A percentile compares a stretch with the other conserved stretches of the same genome.
Conservation (phyloP, 140 eudicot genomes). For the Ambrosia hybrid region DNA sequence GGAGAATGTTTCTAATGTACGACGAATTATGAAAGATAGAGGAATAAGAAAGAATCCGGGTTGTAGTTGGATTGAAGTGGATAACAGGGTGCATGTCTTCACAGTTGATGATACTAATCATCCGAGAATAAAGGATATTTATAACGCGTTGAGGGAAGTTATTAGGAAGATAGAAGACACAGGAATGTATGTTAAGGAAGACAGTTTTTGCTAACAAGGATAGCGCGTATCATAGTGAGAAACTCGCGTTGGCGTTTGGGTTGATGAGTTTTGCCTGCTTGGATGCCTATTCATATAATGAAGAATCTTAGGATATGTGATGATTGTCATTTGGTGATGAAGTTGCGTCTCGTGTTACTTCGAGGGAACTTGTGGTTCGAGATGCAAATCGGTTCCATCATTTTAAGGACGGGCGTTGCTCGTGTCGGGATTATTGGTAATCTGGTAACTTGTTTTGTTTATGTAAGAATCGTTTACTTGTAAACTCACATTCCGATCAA, state of each 20-base stretch:
- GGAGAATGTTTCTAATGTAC: constrained; percentile 33
- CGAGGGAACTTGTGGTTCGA: constrained; percentile 42
- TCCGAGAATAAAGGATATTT: constrained; percentile 39
- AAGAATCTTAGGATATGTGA: constrained; percentile 46
- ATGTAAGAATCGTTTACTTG: too few relatives aligned
- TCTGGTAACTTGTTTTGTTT: too few relatives aligned
- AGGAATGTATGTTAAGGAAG: constrained; percentile 31
- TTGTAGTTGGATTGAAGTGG: too few relatives aligned
- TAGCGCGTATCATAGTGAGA: constrained; percentile 38
- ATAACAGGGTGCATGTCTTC: too few relatives aligned
- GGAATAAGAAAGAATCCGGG: constrained; percentile 41
- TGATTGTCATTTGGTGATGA: constrained; percentile 38
- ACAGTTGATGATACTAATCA: too few relatives aligned
- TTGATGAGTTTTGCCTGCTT: constrained; percentile 44
- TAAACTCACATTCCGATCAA: too few relatives aligned
- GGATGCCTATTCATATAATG: constrained; percentile 43
- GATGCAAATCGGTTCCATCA: constrained; percentile 47
- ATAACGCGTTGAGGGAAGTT: constrained; percentile 24
- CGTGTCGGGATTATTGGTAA: constrained; percentile 42
- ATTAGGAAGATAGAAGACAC: constrained; percentile 31
- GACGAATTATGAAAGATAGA: constrained; percentile 40
- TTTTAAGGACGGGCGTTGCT: constrained; percentile 36
- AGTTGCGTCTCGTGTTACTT: constrained; percentile 36
- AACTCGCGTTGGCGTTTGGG: constrained; percentile 42
- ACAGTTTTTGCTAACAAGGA: too few relatives aligned